Base-by-base conservation (phyloP, 1,139 yeast species). In the Pneumocystis jirovecii region DNA sequence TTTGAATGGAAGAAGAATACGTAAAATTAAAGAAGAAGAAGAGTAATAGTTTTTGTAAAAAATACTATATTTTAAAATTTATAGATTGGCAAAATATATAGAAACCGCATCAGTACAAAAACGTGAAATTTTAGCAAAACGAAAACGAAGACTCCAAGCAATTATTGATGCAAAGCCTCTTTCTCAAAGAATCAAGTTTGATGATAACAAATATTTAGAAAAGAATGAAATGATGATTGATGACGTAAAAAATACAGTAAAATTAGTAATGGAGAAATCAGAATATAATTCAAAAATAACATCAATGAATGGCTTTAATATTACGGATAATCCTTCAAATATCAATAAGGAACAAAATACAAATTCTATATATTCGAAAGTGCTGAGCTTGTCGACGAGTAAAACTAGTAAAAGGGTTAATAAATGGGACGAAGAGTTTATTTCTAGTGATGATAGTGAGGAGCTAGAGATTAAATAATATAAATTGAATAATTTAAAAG, bases 1-100 rank as follows among this genome's bases (percentile, higher is more conserved):
- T 0, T 69, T 77, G 42, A 80, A 78, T 65, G 81, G 81, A 2
- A 70, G 76, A 21, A 69, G 76, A 39, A 73, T 76, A 67, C 73
- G 72, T 65, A 73, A 73, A 39, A 68, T 78, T 7, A 72, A 76
- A 45, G 74, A 72, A 66, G 75, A 78, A 17, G 74, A 75, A 66
- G 74, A 73, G 68, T 42, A 62, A 44, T 37, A 21, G 29, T 31
- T 25, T 39, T 19, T 50, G 1, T 10, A 12, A 25, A 50, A 25
- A 29, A 25, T 25, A 1, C 0, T 5, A 8, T 50, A 8, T 25
- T 50, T 25, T 45, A 21, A n/a, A 31, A 50, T 25, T 50, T 50
- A 12, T 50, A 50, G 57, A 15, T 25, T 50, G 34, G 29, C 15
- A n/a, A 50, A 50, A 50, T 50, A 50, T 6, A 21, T 50, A 15